Evolutionary conservation across 139 green algal genomes (phyloP).

Genomic region (Spirogloea muscicola): DNA sequence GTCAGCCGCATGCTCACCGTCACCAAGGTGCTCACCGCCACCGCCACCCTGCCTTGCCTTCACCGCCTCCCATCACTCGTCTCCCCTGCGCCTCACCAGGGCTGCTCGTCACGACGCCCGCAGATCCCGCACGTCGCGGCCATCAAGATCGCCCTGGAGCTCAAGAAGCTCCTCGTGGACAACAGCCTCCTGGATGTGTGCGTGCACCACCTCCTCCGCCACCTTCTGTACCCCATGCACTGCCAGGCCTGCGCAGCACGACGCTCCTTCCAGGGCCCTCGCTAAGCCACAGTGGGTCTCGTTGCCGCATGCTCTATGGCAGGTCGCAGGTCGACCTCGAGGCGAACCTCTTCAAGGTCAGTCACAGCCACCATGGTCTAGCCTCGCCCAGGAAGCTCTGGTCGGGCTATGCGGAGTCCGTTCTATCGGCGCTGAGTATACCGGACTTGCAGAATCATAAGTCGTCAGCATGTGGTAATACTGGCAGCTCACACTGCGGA

Average conservation of each 20-base stretch:
- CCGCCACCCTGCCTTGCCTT: background rate
- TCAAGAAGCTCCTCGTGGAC: conserved; percentile 95
- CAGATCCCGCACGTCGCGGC: conserved; percentile 56
- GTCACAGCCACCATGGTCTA: no score
- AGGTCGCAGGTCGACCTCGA: conserved; percentile 76
- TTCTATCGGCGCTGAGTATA: no score
- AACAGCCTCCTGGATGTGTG: conserved; percentile 64
- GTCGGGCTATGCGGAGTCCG: no score
- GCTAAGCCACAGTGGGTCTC: background rate
- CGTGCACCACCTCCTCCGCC: no score
- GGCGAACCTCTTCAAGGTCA: conserved; percentile 69
- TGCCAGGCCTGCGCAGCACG: background rate
- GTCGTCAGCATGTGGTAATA: no score
- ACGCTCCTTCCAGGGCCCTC: no score
- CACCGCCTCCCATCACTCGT: background rate
- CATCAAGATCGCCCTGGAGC: conserved; percentile 82
- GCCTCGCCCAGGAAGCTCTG: no score
- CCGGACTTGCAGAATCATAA: no score
- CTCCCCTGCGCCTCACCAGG: background rate
- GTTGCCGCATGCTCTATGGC: background rate
- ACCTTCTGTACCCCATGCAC: background rate
- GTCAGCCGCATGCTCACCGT: conserved; percentile 86
- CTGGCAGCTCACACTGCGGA: no score
- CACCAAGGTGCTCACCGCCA: conserved; percentile 51
- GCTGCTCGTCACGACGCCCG: no score